These are phyloP conservation scores for Fusarium zealandicum DNA, from an alignment of 2,329 filamentous ascomycete species.

Conservation along the genomic window DNA sequence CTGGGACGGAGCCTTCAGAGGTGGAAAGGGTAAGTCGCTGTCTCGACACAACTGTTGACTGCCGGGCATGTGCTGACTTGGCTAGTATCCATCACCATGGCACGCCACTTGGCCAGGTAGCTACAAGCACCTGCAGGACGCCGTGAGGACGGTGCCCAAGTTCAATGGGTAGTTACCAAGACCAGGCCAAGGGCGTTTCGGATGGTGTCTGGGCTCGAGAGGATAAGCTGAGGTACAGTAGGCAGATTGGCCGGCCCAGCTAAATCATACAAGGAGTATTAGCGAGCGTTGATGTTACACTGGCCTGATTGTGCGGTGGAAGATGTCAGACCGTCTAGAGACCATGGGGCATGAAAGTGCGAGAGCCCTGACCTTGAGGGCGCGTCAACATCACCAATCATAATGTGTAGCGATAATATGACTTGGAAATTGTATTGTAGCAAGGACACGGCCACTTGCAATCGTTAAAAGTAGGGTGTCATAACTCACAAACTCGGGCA, in stretches of 20 bases:
- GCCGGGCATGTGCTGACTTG: background rate
- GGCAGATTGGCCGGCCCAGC: too few relatives aligned
- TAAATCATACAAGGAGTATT: background rate
- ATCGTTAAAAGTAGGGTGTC: too few relatives aligned
- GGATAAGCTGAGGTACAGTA: conserved; percentile 15
- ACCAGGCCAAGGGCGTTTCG: conserved; percentile 13
- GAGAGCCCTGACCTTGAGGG: background rate
- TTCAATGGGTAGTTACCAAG: conserved; percentile 19
- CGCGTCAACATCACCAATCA: conserved; percentile 26
- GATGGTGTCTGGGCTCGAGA: conserved; percentile 13
- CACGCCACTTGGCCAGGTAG: conserved; percentile 25
- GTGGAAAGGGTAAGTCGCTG: conserved; percentile 13
- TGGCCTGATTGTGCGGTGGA: conserved; percentile 1
- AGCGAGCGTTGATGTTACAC: background rate
- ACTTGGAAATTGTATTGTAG: conserved; percentile 16
- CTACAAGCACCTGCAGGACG: conserved; percentile 18
- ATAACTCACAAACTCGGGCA: too few relatives aligned
- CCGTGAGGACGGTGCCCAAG: conserved; percentile 9
- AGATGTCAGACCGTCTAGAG: conserved; percentile 13
- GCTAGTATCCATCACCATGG: conserved; percentile 21
- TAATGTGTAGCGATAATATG: background rate
- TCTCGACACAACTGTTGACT: too few relatives aligned
- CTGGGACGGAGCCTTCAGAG: conserved; percentile 25
- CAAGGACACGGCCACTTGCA: conserved; percentile 7
- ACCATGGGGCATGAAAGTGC: background rate